Conservation (phyloP, 495 filamentous ascomycete species). For the Tuber indicum region DNA sequence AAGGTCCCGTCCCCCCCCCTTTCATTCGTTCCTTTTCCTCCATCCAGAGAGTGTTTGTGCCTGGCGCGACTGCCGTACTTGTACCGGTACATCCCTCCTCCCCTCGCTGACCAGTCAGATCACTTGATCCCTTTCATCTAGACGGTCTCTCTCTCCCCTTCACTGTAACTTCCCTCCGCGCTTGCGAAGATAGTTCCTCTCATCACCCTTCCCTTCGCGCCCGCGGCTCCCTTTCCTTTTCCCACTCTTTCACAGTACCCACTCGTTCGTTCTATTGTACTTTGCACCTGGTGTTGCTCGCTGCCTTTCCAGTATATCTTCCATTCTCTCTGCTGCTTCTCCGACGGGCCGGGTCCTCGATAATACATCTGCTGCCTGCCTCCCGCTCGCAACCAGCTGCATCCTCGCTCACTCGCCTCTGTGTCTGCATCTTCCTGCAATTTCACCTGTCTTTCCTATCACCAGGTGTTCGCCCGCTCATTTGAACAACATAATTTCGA, state of each 20-base stretch:
- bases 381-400: not conserved
- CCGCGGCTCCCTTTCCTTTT: not conserved
- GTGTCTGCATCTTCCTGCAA: not conserved
- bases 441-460: constrained; percentile 1
- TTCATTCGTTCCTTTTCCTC: not conserved
- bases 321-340: not conserved
- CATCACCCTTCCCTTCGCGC: not conserved
- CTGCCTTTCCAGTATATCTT: not conserved
- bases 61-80: not conserved
- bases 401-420: not conserved
- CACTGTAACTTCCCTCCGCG: not conserved
- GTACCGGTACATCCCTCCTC: not conserved
- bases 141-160: not conserved
- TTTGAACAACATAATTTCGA: constrained; percentile 2
- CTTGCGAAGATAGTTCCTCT: not conserved
- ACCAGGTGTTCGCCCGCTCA: not conserved
- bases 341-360: constrained; percentile 3
- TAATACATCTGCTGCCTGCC: not conserved
- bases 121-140: not conserved
- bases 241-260: not conserved
- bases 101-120: not conserved
- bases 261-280: not conserved
- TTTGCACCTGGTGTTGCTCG: not conserved
- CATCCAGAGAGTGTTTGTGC: not conserved
- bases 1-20: not conserved